These are phyloP conservation scores for Fimicolochytrium jonesii DNA, from an alignment of 192 early-diverging fungal species.

Conservation along the genomic window DNA sequence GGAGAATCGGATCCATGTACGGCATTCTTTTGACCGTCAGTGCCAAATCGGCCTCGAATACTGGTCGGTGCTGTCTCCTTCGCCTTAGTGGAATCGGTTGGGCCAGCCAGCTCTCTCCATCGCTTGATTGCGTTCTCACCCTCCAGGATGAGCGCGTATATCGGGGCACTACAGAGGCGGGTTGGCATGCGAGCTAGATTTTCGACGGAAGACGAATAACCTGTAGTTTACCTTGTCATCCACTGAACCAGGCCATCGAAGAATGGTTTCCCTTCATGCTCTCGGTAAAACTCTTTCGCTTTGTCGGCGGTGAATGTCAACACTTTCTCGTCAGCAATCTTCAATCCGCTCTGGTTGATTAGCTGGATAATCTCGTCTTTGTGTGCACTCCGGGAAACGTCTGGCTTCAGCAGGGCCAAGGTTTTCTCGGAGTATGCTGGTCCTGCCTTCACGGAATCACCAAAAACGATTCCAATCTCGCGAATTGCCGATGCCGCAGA, in stretches of 20 bases:
- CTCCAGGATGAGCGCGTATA: slow-evolving; percentile 8
- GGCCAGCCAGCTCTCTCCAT: slow-evolving; percentile 44
- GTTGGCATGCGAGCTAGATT: too few relatives aligned
- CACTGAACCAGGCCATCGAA: slow-evolving; percentile 43
- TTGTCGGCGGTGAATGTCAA: slow-evolving; percentile 26
- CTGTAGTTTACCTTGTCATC: slow-evolving; percentile 44
- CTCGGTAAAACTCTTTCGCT: slow-evolving; percentile 47
- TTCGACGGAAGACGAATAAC: neutral
- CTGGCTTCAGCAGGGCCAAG: slow-evolving; percentile 39
- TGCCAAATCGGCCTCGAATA: slow-evolving; percentile 47
- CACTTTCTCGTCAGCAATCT: slow-evolving; percentile 40
- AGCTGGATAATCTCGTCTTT: slow-evolving; percentile 27
- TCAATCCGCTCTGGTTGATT: slow-evolving; percentile 33
- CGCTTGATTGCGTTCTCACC: slow-evolving; percentile 24
- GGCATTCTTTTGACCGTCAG: slow-evolving; percentile 48
- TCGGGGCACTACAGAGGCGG: slow-evolving; percentile 22
- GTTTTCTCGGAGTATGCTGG: too few relatives aligned
- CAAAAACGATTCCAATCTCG: slow-evolving; percentile 53
- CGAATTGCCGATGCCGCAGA: slow-evolving; percentile 44
- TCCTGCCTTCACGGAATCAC: slow-evolving; percentile 33
- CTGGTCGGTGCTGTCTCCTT: slow-evolving; percentile 18
- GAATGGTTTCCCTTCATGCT: slow-evolving; percentile 43
- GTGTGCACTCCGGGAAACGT: slow-evolving; percentile 17
- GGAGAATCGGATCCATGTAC: slow-evolving; percentile 57
- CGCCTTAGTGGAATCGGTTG: slow-evolving; percentile 50